A percentile compares a stretch with the other conserved stretches of the same genome.
Evolutionary conservation across 495 filamentous ascomycete species (phyloP).

Genomic region (Lasiosphaeriaceae sp.): DNA sequence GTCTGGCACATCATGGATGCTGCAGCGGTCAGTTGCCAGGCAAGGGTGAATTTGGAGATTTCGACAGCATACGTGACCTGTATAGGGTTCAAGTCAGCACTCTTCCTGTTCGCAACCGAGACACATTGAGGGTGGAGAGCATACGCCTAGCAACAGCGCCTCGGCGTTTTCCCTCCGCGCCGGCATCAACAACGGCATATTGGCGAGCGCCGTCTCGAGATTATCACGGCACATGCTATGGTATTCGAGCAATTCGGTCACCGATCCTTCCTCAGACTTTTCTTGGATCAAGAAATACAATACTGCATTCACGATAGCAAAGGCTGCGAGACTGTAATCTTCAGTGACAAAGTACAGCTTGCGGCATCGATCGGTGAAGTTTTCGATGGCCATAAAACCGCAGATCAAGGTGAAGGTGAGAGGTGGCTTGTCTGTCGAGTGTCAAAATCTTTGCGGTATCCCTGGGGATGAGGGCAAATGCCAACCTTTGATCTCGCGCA

Average conservation of each 20-base stretch:
- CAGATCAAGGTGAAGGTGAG: conserved; percentile 38
- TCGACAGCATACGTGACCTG: conserved; percentile 55
- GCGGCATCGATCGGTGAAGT: conserved; percentile 56
- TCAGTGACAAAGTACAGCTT: conserved; percentile 58
- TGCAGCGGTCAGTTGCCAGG: conserved; percentile 56
- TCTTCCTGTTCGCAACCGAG: not conserved
- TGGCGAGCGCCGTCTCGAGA: conserved; percentile 54
- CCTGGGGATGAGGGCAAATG: too few species aligned
- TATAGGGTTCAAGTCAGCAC: not conserved
- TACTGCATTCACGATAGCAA: conserved; percentile 53
- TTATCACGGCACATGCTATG: conserved; percentile 51
- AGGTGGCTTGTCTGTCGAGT: conserved; percentile 28
- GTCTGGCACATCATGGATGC: conserved; percentile 59
- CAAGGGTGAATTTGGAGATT: conserved; percentile 58
- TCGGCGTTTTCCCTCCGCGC: conserved; percentile 55
- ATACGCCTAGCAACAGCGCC: conserved; percentile 55
- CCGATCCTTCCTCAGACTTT: conserved; percentile 29
- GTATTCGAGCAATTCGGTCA: conserved; percentile 33
- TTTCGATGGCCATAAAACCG: conserved; percentile 44
- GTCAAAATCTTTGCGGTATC: not conserved
- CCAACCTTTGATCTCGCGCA: conserved; percentile 45
- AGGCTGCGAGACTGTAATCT: conserved; percentile 51
- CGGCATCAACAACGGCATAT: conserved; percentile 56
- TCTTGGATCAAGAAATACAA: conserved; percentile 58
- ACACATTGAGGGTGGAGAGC: not conserved